Conservation (phyloP, 306 rosid genomes). For the Rosa chinensis region DNA sequence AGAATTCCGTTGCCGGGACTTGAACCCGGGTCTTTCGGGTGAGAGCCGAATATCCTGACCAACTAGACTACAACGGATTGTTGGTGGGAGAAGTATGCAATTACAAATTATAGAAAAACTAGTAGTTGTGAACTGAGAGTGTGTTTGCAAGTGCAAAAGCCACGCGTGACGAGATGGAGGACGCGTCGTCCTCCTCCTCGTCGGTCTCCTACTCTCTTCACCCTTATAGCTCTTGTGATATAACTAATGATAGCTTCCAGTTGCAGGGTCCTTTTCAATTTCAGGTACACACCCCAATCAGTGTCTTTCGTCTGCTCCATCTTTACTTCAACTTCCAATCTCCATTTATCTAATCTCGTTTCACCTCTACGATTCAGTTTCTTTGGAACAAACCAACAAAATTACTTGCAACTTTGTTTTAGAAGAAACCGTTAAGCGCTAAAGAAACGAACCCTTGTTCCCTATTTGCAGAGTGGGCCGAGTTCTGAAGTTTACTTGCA, state of each 20-base stretch:
- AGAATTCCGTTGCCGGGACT: slow-evolving; percentile 8
- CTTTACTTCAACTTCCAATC: not conserved
- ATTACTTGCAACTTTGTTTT: no score
- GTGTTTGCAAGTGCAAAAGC: not conserved
- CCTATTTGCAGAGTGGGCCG: slow-evolving; percentile 51
- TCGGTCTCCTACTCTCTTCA: not conserved
- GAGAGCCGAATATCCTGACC: slow-evolving; percentile 15
- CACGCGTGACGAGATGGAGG: not conserved
- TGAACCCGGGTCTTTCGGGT: slow-evolving; percentile 8
- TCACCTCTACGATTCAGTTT: no score
- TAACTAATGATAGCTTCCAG: not conserved
- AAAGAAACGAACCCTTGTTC: no score
- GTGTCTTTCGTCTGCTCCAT: no score
- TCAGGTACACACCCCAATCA: not conserved
- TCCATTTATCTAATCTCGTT: not conserved
- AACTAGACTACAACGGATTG: slow-evolving; percentile 16
- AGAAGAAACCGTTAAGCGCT: no score
- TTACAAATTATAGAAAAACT: no score
- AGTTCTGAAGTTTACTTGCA: slow-evolving; percentile 43
- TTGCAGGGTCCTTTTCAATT: not conserved
- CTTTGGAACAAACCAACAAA: no score
- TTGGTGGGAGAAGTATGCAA: no score
- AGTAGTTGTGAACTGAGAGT: no score
- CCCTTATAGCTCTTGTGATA: not conserved
- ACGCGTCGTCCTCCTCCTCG: not conserved